Conservation (phyloP, 805 yeast genomes). For the Schizosaccharomyces osmophilus region DNA sequence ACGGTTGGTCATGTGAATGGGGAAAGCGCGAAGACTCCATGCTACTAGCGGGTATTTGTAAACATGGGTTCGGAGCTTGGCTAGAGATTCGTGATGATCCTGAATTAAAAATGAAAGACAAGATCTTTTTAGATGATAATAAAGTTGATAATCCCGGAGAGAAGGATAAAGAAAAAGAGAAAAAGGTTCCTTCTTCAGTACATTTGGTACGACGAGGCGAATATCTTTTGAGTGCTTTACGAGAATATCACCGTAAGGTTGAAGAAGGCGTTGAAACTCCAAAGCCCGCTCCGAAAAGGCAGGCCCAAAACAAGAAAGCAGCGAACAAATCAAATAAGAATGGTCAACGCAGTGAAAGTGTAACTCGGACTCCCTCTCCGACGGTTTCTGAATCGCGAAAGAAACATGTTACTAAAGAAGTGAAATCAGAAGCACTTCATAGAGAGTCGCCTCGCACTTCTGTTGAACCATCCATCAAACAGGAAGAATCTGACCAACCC, state of each 20-base stretch:
- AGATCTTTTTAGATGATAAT: constrained; percentile 41
- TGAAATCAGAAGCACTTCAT: background rate
- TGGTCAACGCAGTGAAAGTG: background rate
- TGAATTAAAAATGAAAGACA: constrained; percentile 58
- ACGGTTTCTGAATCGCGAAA: constrained; percentile 30
- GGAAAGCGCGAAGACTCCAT: constrained; percentile 56
- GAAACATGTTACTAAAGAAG: constrained; percentile 33
- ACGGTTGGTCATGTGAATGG: constrained; percentile 87
- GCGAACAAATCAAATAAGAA: background rate
- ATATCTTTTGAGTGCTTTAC: constrained; percentile 31
- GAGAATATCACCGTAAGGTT: constrained; percentile 1
- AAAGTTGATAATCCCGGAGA: constrained; percentile 27
- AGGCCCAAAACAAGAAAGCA: constrained; percentile 2
- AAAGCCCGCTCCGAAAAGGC: constrained; percentile 8
- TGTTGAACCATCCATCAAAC: background rate
- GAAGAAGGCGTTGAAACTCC: constrained; percentile 8
- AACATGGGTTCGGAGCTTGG: constrained; percentile 95
- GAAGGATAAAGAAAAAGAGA: constrained; percentile 7
- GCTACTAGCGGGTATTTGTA: constrained; percentile 63
- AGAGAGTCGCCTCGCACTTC: background rate
- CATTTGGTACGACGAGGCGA: constrained; percentile 83
- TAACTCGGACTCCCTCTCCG: background rate
- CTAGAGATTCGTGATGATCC: constrained; percentile 87
- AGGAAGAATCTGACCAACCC: background rate
- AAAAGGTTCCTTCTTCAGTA: constrained; percentile 53